phyloP scores from a whole-genome alignment of 2,329 filamentous ascomycete genomes.

The Aspergillus ibericus region DNA sequence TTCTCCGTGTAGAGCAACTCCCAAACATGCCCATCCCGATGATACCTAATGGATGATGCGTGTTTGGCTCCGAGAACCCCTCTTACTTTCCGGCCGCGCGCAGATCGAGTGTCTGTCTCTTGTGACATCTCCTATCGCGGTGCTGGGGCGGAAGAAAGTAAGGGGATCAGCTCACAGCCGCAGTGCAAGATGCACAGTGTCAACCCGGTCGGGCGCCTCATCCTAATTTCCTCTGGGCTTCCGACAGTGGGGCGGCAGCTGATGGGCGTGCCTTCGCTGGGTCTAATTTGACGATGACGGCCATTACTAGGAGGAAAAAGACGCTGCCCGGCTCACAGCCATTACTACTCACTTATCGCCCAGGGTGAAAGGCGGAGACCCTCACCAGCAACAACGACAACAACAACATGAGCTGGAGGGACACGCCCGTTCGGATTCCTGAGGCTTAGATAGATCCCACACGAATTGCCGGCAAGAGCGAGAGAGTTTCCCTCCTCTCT shows the following conservation, averaged over 20 bases:
- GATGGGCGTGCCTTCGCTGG: slow-evolving; percentile 6
- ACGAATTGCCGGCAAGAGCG: neutral
- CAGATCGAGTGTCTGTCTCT: neutral
- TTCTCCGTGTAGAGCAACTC: slow-evolving; percentile 22
- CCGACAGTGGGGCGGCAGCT: slow-evolving; percentile 9
- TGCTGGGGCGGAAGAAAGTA: neutral
- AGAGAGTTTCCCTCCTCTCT: neutral
- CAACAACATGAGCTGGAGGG: neutral
- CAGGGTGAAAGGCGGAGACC: slow-evolving; percentile 7
- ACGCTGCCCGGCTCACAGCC: neutral
- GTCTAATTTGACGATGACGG: neutral
- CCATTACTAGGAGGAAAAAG: neutral
- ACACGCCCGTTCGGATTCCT: neutral
- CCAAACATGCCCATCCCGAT: slow-evolving; percentile 15
- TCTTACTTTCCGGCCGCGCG: too few species aligned
- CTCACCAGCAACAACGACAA: neutral
- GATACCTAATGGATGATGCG: neutral
- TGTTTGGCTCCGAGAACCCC: too few species aligned
- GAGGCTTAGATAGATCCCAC: neutral
- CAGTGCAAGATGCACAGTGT: neutral
- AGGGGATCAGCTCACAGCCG: neutral
- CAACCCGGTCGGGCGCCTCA: slow-evolving; percentile 9
- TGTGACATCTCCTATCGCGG: neutral
- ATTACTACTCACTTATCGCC: neutral
- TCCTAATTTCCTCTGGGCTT: slow-evolving; percentile 2